Evolutionary conservation across 345 rosid species (phyloP).

Genomic region (Mercurialis annua): DNA sequence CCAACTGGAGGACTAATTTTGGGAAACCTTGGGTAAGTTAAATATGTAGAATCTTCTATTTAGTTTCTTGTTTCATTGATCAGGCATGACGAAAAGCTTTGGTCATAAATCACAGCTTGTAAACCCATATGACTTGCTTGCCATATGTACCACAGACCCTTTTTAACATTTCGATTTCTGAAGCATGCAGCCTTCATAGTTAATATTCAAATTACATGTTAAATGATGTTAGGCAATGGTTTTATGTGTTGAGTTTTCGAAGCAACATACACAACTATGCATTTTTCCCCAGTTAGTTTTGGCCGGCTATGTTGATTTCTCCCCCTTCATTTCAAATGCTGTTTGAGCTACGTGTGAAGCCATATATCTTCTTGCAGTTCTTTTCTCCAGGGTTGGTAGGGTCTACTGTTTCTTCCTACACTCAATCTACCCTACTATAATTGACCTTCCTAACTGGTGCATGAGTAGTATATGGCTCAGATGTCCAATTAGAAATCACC

Average conservation of each 20-base stretch:
- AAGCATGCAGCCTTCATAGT: neutral
- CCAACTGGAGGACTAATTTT: conserved; percentile 96
- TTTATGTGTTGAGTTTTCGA: neutral
- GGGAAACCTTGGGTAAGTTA: conserved; percentile 87
- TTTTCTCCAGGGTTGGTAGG: no score
- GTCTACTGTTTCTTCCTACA: no score
- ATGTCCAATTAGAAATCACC: no score
- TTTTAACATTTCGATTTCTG: neutral
- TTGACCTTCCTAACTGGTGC: no score
- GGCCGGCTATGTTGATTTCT: no score
- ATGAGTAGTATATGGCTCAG: no score
- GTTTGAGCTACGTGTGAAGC: no score
- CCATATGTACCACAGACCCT: neutral
- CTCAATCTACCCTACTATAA: no score
- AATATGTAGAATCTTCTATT: conserved; percentile 8
- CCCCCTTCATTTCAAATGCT: no score
- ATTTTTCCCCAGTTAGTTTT: no score
- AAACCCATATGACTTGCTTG: neutral
- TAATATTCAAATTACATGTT: neutral
- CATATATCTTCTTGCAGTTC: no score
- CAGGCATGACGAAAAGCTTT: neutral
- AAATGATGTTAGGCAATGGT: neutral
- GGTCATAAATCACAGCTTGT: neutral
- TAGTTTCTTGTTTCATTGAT: neutral
- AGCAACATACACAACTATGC: no score